Evolutionary conservation across 2,329 filamentous ascomycete species (phyloP), one percentile per base, ranked within the genome.

Genomic region (Pseudogymnoascus sp.): DNA sequence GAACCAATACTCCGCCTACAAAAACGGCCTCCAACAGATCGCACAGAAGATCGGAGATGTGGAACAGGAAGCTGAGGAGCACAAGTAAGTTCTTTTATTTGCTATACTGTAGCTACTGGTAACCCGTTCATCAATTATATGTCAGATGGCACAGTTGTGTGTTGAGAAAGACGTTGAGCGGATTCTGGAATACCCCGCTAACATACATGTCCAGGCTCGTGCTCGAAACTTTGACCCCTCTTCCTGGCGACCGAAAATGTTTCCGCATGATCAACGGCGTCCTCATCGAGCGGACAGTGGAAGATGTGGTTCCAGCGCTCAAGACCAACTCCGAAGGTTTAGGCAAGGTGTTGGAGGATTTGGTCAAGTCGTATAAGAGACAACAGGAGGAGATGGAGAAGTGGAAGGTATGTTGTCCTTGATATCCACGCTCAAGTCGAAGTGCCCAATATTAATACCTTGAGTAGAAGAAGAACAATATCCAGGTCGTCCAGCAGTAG

Each of bases 221-320:
- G 35, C 84, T 97, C 59, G 93, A 97, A 72, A 97, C 93, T 3
- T 78, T 99, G 65, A 83, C 88, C 63, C 92, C 92, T 50, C 83
- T 97, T 24, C 81, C 90, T 0, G 83, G 81, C 66, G 89, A 96
- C 67, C 89, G 94, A 70, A 99, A 97, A 79, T 97, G 93, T 77
- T 99, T 97, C 78, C 92, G 94, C 69, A 91, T 99, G 84, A 95
- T 99, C 74, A 97, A 99, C 74, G 94, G 94, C 50, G 92, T 97
- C 24, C 79, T 99, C 63, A 90, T 96, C 60, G 94, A 99, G 79
- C 84, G 92, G 68, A 97, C 93, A 13, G 90, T 99, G 68, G 83
- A 91, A 74, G 94, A 97, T 74, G 90, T 99, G 10, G 81, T 96
- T 61, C 94, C 94, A 5, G 89, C 91, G 26, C 81, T 99, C 64